Conservation (phyloP, 2,329 filamentous ascomycete species). For the Gnomoniopsis smithogilvyi region DNA sequence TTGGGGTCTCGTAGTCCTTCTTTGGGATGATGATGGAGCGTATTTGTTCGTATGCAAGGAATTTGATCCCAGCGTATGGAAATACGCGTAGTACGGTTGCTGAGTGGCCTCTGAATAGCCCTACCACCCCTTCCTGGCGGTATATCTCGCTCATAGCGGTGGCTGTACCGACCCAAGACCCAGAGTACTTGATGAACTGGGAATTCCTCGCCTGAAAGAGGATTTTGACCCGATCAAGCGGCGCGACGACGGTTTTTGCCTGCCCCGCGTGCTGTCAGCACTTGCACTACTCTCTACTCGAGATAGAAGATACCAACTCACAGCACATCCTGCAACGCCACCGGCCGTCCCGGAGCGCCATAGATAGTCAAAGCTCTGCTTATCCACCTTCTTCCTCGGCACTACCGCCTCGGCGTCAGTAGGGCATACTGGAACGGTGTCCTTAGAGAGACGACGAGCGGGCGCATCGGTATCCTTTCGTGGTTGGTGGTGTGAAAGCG, state of each 20-base stretch:
- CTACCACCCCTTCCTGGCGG: conserved; percentile 64
- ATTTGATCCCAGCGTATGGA: conserved; percentile 96
- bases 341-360: conserved; percentile 82
- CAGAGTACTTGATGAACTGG: conserved; percentile 88
- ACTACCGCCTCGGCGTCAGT: conserved; percentile 51
- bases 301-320: conserved; percentile 44
- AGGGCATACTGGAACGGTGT: conserved; percentile 41
- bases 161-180: conserved; percentile 82
- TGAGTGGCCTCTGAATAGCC: conserved; percentile 90
- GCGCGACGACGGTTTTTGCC: conserved; percentile 94
- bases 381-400: conserved; percentile 52
- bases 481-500: conserved; percentile 39
- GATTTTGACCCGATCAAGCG: conserved; percentile 96
- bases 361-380: conserved; percentile 78
- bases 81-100: conserved; percentile 93
- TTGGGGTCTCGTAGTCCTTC: conserved; percentile 72
- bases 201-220: conserved; percentile 96
- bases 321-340: conserved; percentile 86
- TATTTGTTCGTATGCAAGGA: conserved; percentile 96
- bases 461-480: conserved; percentile 32
- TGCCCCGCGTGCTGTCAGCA: conserved; percentile 34
- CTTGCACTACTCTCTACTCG: background rate
- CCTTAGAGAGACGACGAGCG: conserved; percentile 21
- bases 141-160: conserved; percentile 84
- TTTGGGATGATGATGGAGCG: conserved; percentile 72